These are phyloP conservation scores for Cucumis sativus DNA, from an alignment of 306 rosid species.

Conservation along the genomic window DNA sequence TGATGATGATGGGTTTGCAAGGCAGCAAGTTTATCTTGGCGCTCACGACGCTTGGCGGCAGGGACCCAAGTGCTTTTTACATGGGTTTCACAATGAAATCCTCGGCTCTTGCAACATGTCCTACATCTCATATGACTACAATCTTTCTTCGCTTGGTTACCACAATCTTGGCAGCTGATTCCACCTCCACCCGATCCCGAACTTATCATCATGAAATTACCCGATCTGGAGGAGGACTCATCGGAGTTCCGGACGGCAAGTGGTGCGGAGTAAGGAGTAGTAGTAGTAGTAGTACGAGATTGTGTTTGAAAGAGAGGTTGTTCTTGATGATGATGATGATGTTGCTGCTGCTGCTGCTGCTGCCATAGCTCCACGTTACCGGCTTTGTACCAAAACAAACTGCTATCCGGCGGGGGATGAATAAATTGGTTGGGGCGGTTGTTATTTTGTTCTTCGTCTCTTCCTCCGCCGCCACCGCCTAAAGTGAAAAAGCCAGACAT, in stretches of 20 bases:
- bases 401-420: constrained; percentile 30
- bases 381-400: constrained; percentile 41
- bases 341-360: constrained; percentile 18
- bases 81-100: constrained; percentile 76
- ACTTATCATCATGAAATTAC: constrained; percentile 26
- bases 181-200: constrained; percentile 28
- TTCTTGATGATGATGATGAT: constrained; percentile 11
- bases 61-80: constrained; percentile 93
- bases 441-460: constrained; percentile 1
- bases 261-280: constrained; percentile 34
- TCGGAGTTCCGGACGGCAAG: constrained; percentile 49
- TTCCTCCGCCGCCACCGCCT: constrained; percentile 40
- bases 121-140: constrained; percentile 78
- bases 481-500: constrained; percentile 90
- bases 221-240: constrained; percentile 56
- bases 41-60: constrained; percentile 63
- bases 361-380: constrained; percentile 72
- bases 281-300: not conserved
- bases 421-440: constrained; percentile 22
- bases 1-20: constrained; percentile 15
- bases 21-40: constrained; percentile 35
- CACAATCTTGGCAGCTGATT: constrained; percentile 87
- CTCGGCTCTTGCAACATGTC: constrained; percentile 92
- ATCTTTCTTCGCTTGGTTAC: constrained; percentile 92
- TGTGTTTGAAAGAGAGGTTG: constrained; percentile 23